A percentile compares a stretch with the other conserved stretches of the same genome.
Conservation (phyloP, 805 yeast genomes). For the Candida corydali region DNA sequence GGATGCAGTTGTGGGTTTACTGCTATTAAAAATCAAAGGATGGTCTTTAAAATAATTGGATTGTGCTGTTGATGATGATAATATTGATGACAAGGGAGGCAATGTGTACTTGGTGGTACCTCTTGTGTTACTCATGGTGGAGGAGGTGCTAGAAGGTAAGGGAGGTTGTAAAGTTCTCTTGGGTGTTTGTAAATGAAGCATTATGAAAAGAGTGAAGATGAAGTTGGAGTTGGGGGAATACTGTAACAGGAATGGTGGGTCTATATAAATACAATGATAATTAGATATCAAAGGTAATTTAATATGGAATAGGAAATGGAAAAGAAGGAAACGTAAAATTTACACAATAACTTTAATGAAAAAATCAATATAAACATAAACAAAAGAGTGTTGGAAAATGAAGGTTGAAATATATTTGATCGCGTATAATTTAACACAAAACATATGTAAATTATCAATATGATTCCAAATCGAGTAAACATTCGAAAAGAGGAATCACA, state of each 20-base stretch:
- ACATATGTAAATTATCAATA: too few relatives aligned
- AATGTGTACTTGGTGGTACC: constrained; percentile 23
- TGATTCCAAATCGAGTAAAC: too few relatives aligned
- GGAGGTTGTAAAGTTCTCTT: constrained; percentile 21
- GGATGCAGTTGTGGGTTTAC: not conserved
- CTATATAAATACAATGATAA: not conserved
- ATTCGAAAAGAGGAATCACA: too few relatives aligned
- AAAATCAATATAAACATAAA: not conserved
- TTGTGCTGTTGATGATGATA: constrained; percentile 10
- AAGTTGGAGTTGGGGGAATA: not conserved
- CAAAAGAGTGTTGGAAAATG: too few relatives aligned
- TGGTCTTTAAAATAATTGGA: constrained; percentile 8
- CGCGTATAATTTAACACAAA: constrained; percentile 1
- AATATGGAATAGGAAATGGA: not conserved
- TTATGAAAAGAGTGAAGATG: constrained; percentile 2
- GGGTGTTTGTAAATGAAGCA: constrained; percentile 30
- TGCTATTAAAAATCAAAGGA: constrained; percentile 5
- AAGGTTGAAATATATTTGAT: too few relatives aligned
- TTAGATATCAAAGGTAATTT: not conserved
- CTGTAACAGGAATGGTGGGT: not conserved
- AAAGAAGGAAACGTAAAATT: not conserved
- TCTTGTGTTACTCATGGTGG: constrained; percentile 16
- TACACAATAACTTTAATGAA: not conserved
- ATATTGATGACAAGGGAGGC: constrained; percentile 39
- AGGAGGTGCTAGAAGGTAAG: constrained; percentile 15